A percentile compares a stretch with the other conserved stretches of the same genome.
Evolutionary conservation across 1,284 basidiomycete species (phyloP).

Genomic region (Tilletia horrida): DNA sequence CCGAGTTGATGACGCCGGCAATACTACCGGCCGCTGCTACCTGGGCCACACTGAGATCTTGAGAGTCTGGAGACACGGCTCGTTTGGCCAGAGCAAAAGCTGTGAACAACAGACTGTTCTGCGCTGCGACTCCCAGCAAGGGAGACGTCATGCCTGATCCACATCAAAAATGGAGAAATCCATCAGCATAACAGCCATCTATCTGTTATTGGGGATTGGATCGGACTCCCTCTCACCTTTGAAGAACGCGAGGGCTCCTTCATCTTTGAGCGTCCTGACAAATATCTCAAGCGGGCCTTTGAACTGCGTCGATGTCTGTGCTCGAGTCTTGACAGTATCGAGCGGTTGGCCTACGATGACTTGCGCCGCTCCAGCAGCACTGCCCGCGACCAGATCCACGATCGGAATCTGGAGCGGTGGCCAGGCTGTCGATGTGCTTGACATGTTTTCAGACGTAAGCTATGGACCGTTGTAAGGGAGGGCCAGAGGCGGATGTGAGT

Average conservation of each 20-base stretch:
- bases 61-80: conserved; percentile 75
- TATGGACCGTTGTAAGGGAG: background rate
- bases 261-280: conserved; percentile 25
- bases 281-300: conserved; percentile 39
- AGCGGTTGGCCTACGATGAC: conserved; percentile 44
- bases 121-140: conserved; percentile 86
- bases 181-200: background rate
- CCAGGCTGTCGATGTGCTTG: conserved; percentile 23
- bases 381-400: conserved; percentile 36
- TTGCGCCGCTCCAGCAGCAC: conserved; percentile 37
- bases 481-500: background rate
- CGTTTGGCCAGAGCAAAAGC: conserved; percentile 78
- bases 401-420: conserved; percentile 37
- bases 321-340: conserved; percentile 39
- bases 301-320: conserved; percentile 37
- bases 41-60: conserved; percentile 72
- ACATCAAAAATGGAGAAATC: background rate
- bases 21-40: conserved; percentile 80
- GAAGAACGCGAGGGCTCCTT: conserved; percentile 38
- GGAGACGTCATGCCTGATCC: conserved; percentile 79
- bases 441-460: background rate
- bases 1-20: conserved; percentile 82
- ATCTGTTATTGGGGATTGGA: background rate
- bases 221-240: conserved; percentile 25
- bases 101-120: conserved; percentile 91